Conservation (phyloP, 139 green algal genomes). For the Picochlorum sp. region DNA sequence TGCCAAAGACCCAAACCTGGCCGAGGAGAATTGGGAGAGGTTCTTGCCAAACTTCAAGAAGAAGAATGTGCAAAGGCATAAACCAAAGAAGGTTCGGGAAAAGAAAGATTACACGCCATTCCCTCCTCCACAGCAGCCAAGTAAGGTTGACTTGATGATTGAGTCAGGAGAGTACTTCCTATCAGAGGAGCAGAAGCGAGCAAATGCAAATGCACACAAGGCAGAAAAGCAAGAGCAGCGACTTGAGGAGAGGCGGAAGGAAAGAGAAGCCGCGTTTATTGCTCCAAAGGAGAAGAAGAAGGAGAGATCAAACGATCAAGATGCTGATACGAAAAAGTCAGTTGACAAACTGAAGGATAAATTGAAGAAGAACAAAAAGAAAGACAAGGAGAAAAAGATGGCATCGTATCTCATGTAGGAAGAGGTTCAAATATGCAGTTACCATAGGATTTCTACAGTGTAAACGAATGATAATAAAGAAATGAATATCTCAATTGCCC, state of each 20-base stretch:
- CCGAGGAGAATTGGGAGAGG: constrained; percentile 89
- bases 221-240: constrained; percentile 32
- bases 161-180: constrained; percentile 97
- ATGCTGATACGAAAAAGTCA: constrained; percentile 17
- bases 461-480: too few species aligned
- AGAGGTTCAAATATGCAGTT: background rate
- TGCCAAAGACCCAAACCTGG: constrained; percentile 79
- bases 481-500: too few species aligned
- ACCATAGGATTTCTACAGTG: too few species aligned
- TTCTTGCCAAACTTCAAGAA: constrained; percentile 99
- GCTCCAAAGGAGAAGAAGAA: constrained; percentile 51
- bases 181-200: constrained; percentile 61
- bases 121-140: constrained; percentile 82
- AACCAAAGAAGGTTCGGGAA: constrained; percentile 56
- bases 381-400: background rate
- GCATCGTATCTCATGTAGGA: background rate
- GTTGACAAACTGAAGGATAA: constrained; percentile 51
- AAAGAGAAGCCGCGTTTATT: constrained; percentile 75
- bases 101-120: constrained; percentile 94
- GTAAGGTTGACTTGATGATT: constrained; percentile 83
- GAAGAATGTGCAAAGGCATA: constrained; percentile 93
- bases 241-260: constrained; percentile 44
- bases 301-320: constrained; percentile 11
- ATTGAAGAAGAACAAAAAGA: constrained; percentile 10
- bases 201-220: constrained; percentile 24